A percentile compares a stretch with the other conserved stretches of the same genome.
Conservation (phyloP, 2,329 filamentous ascomycete species). For the Pyrenophora teres region DNA sequence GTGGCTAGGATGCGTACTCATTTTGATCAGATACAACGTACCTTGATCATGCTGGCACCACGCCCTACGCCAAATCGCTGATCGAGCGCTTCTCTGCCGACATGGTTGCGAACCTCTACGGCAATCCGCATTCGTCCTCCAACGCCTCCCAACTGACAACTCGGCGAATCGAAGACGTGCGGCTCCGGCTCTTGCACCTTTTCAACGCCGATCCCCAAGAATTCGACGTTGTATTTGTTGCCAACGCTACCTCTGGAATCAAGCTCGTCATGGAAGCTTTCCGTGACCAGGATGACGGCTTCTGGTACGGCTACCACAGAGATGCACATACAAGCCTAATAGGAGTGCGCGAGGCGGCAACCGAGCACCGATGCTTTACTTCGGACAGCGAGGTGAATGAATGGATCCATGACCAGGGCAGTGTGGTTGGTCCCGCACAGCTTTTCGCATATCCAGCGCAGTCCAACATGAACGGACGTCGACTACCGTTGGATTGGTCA, state of each 20-base stretch:
- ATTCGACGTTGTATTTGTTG: constrained; percentile 88
- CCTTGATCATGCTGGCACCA: constrained; percentile 95
- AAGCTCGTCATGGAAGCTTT: constrained; percentile 84
- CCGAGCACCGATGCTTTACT: constrained; percentile 67
- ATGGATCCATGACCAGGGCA: constrained; percentile 61
- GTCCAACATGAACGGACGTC: constrained; percentile 86
- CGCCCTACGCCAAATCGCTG: constrained; percentile 76
- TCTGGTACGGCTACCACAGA: constrained; percentile 80
- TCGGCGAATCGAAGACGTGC: constrained; percentile 73
- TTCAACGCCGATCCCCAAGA: constrained; percentile 80
- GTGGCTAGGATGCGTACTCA: constrained; percentile 7
- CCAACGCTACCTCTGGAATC: constrained; percentile 88
- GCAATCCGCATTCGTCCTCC: constrained; percentile 90
- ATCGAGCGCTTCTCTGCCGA: constrained; percentile 80
- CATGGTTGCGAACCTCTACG: constrained; percentile 78
- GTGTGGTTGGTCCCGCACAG: constrained; percentile 26
- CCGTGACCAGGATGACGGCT: constrained; percentile 69
- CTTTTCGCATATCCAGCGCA: constrained; percentile 87
- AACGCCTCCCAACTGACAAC: constrained; percentile 78
- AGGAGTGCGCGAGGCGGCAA: constrained; percentile 74
- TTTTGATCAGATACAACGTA: constrained; percentile 68
- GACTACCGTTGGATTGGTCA: constrained; percentile 74
- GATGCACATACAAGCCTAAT: constrained; percentile 87
- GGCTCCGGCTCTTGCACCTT: constrained; percentile 72
- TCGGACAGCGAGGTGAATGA: constrained; percentile 64